phyloP scores from a whole-genome alignment of 2,329 filamentous ascomycete species.

The Ambrosiella xylebori region DNA sequence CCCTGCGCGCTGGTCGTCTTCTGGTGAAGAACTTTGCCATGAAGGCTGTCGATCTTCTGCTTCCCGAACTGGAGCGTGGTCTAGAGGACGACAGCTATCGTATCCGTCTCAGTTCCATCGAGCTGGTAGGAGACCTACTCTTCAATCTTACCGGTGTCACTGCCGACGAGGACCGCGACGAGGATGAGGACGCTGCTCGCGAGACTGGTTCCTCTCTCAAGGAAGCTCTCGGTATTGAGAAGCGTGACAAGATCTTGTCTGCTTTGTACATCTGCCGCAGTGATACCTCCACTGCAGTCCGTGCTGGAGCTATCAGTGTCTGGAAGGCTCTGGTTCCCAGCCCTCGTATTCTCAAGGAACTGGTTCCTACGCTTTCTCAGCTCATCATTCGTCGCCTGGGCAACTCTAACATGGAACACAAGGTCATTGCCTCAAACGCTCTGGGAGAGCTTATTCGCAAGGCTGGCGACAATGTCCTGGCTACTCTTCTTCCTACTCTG shows the following conservation, averaged over 20 bases:
- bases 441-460: slow-evolving; percentile 93
- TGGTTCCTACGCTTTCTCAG: slow-evolving; percentile 86
- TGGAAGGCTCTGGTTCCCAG: slow-evolving; percentile 96
- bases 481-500: slow-evolving; percentile 73
- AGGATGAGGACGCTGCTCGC: slow-evolving; percentile 57
- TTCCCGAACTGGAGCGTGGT: slow-evolving; percentile 89
- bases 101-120: slow-evolving; percentile 94
- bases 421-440: slow-evolving; percentile 94
- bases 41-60: slow-evolving; percentile 78
- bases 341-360: slow-evolving; percentile 81
- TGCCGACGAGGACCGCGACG: slow-evolving; percentile 51
- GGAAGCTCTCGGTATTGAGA: slow-evolving; percentile 87
- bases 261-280: slow-evolving; percentile 93
- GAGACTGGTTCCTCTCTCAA: slow-evolving; percentile 88
- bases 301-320: slow-evolving; percentile 73
- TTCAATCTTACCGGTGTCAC: slow-evolving; percentile 96
- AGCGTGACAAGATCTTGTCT: slow-evolving; percentile 93
- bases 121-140: slow-evolving; percentile 86
- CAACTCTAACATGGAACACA: slow-evolving; percentile 95
- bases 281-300: slow-evolving; percentile 84
- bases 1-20: slow-evolving; percentile 77
- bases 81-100: slow-evolving; percentile 95
- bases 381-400: slow-evolving; percentile 86
- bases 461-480: slow-evolving; percentile 82
- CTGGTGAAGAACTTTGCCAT: slow-evolving; percentile 97